Evolutionary conservation across 805 yeast species (phyloP), one percentile per base, ranked within the genome.

Genomic region (Suhomyces kilbournensis): DNA sequence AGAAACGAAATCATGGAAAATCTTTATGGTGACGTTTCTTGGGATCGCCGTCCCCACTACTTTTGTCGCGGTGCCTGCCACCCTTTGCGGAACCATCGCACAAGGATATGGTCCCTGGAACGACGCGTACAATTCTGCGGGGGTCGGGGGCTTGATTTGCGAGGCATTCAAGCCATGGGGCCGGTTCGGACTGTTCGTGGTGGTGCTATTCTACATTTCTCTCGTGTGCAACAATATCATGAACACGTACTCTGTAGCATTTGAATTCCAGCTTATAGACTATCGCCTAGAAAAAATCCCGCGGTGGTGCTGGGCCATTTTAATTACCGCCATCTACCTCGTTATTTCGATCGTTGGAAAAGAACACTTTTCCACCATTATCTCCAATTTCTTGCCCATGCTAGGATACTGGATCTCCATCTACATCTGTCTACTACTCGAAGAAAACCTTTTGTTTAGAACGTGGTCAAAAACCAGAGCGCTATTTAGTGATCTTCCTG

Each of bases 341-440:
- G 82, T 86, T 3, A 80, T 90, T 64, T 85, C 96, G 1, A 70
- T 89, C 53, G 92, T 81, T 20, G 97, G 97, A 9, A 78, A 86
- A 60, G 72, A 85, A 63, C 84, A 85, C 59, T 86, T 90, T 64
- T 76, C 89, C 52, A 76, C 82, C 2, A 88, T 90, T 54, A 72
- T 90, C 58, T 83, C 90, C 9, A 90, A 90, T 62, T 90, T 90
- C 69, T 72, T 90, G 61, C 96, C 97, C 8, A 90, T 90, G 96
- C 80, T 90, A 53, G 96, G 96, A 1, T 90, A 90, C 70, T 90
- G 97, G 97, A 81, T 88, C 51, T 82, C 92, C 53, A 88, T 90
- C 71, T 90, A 90, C 66, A 81, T 85, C 60, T 79, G 81, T n/a
- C 65, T 90, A 44, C 68, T 89, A 32, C 53, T 88, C 2, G 89